phyloP scores from a whole-genome alignment of 163 green algal species.

The Coccomyxa subellipsoidea region DNA sequence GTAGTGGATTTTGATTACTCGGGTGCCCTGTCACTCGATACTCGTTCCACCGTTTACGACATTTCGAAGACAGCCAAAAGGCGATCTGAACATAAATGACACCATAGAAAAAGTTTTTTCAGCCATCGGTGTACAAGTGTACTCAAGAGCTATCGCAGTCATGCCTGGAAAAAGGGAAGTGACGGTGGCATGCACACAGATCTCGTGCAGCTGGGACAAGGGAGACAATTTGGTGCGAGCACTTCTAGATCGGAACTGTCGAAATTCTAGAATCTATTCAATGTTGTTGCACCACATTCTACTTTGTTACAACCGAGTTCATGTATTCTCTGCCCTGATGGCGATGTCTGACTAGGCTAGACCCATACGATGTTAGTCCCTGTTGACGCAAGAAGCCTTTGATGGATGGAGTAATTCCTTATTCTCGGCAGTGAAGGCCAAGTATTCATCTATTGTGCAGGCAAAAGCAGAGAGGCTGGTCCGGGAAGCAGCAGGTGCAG shows the following conservation, averaged over 20 bases:
- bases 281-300: background rate
- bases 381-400: background rate
- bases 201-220: constrained; percentile 40
- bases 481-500: constrained; percentile 43
- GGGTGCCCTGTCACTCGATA: too few relatives aligned
- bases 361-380: constrained; percentile 26
- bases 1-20: too few relatives aligned
- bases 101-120: too few relatives aligned
- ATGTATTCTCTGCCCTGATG: too few relatives aligned
- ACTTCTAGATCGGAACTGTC: background rate
- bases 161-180: constrained; percentile 23
- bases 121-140: background rate
- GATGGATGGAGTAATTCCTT: background rate
- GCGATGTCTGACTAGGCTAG: too few relatives aligned
- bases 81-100: too few relatives aligned
- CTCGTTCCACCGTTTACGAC: too few relatives aligned
- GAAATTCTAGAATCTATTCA: background rate
- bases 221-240: constrained; percentile 34
- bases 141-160: background rate
- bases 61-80: too few relatives aligned
- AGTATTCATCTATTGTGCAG: constrained; percentile 12
- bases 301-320: too few relatives aligned
- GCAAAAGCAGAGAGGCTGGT: constrained; percentile 56
- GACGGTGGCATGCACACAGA: constrained; percentile 45
- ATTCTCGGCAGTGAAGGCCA: background rate